Evolutionary conservation across 495 filamentous ascomycete species (phyloP).

Genomic region (Podospora fimiseda): DNA sequence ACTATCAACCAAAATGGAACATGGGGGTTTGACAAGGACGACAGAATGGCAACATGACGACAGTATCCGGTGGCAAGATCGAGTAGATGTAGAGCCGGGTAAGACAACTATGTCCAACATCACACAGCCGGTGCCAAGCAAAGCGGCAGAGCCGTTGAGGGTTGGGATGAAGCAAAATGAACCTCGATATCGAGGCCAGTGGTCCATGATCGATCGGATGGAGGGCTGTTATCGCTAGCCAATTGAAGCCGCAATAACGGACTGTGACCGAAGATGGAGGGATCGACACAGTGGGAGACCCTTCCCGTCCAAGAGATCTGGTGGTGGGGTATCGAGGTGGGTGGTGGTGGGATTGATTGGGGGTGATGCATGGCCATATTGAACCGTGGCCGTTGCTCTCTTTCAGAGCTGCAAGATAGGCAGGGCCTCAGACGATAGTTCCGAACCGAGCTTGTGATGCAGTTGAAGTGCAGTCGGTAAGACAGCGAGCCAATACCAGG

Average conservation of each 20-base stretch:
- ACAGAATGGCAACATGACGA: too few relatives aligned
- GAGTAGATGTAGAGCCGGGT: too few relatives aligned
- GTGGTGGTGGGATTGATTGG: not conserved
- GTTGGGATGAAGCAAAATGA: too few relatives aligned
- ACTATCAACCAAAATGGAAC: too few relatives aligned
- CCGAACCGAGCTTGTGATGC: slow-evolving; percentile 19
- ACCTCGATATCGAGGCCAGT: not conserved
- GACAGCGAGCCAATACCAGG: slow-evolving; percentile 22
- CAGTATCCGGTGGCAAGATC: too few relatives aligned
- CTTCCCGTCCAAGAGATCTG: not conserved
- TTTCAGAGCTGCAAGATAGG: slow-evolving; percentile 1
- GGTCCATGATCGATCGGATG: not conserved
- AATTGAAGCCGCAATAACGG: not conserved
- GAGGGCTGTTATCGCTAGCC: not conserved
- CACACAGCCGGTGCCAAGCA: too few relatives aligned
- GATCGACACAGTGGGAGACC: not conserved
- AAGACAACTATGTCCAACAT: too few relatives aligned
- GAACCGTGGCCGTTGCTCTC: slow-evolving; percentile 3
- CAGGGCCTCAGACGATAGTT: slow-evolving; percentile 11
- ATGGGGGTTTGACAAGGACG: too few relatives aligned
- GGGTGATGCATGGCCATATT: slow-evolving; percentile 3
- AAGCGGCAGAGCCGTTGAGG: too few relatives aligned
- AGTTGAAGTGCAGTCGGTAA: slow-evolving; percentile 14
- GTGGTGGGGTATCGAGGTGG: not conserved
- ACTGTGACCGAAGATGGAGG: not conserved